Evolutionary conservation across 1,284 basidiomycete genomes (phyloP).

Genomic region (Hymenochaete sp.): DNA sequence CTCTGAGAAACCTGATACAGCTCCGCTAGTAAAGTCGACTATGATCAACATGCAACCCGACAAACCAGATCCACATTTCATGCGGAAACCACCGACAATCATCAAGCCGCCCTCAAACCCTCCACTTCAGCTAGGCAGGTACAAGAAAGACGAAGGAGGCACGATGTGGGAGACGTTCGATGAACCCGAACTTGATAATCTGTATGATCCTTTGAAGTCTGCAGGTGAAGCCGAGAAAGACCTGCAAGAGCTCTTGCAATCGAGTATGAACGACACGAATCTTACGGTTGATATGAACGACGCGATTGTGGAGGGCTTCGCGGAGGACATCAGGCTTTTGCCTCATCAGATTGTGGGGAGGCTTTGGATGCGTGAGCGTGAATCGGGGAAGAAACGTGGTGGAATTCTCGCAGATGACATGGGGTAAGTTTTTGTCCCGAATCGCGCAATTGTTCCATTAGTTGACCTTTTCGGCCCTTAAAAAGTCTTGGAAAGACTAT

Average conservation of each 20-base stretch:
- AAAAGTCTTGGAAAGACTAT: conserved; percentile 82
- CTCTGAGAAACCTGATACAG: background rate
- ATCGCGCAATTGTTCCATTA: background rate
- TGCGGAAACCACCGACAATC: conserved; percentile 4
- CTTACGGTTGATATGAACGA: conserved; percentile 55
- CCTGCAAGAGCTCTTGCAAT: conserved; percentile 29
- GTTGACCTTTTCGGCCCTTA: conserved; percentile 5
- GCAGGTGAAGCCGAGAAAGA: conserved; percentile 47
- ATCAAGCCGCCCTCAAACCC: conserved; percentile 8
- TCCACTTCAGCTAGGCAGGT: background rate
- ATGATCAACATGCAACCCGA: too few relatives aligned
- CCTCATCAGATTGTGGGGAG: conserved; percentile 85
- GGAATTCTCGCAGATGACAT: conserved; percentile 93
- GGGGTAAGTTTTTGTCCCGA: conserved; percentile 47
- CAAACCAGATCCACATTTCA: too few relatives aligned
- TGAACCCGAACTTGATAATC: conserved; percentile 25
- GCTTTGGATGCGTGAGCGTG: conserved; percentile 82
- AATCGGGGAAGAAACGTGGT: conserved; percentile 69
- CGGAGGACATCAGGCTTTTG: conserved; percentile 58
- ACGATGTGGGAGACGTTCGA: conserved; percentile 27
- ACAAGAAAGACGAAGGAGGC: conserved; percentile 1
- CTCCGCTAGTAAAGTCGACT: background rate
- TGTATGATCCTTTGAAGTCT: conserved; percentile 32
- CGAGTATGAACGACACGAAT: conserved; percentile 38
- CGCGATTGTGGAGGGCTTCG: conserved; percentile 65